phyloP scores from a whole-genome alignment of 2,329 filamentous ascomycete species.

The Aureobasidium sp. region DNA sequence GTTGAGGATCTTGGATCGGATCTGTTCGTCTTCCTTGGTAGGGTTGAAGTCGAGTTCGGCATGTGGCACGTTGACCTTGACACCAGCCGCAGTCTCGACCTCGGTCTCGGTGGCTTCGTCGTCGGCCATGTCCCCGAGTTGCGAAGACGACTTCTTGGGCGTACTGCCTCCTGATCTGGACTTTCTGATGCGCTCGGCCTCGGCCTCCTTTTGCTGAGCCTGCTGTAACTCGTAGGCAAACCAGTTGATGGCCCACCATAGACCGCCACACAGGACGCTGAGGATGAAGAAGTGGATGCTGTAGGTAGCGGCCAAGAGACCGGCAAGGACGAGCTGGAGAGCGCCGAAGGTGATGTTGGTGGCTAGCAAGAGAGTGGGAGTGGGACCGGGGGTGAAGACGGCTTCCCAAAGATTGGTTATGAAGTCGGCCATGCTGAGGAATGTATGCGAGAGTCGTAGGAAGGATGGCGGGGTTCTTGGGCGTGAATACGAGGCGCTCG shows the following conservation, averaged over 20 bases:
- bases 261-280: constrained; percentile 67
- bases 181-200: constrained; percentile 40
- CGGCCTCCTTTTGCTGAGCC: constrained; percentile 42
- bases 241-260: constrained; percentile 98
- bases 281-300: constrained; percentile 85
- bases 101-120: constrained; percentile 45
- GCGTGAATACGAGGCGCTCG: not conserved
- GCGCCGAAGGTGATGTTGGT: constrained; percentile 84
- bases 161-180: constrained; percentile 25
- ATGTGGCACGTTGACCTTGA: not conserved
- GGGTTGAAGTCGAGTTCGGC: constrained; percentile 1
- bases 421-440: constrained; percentile 40
- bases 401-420: constrained; percentile 78
- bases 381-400: constrained; percentile 88
- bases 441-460: not conserved
- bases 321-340: constrained; percentile 71
- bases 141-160: constrained; percentile 45
- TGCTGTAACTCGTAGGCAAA: constrained; percentile 64
- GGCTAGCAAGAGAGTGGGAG: constrained; percentile 77
- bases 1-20: constrained; percentile 18
- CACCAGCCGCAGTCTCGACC: constrained; percentile 23
- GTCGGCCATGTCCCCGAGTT: constrained; percentile 31
- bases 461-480: not conserved
- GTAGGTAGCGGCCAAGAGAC: constrained; percentile 71
- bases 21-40: constrained; percentile 15